Conservation (phyloP, 495 filamentous ascomycete genomes). For the Lineolata rhizophorae region DNA sequence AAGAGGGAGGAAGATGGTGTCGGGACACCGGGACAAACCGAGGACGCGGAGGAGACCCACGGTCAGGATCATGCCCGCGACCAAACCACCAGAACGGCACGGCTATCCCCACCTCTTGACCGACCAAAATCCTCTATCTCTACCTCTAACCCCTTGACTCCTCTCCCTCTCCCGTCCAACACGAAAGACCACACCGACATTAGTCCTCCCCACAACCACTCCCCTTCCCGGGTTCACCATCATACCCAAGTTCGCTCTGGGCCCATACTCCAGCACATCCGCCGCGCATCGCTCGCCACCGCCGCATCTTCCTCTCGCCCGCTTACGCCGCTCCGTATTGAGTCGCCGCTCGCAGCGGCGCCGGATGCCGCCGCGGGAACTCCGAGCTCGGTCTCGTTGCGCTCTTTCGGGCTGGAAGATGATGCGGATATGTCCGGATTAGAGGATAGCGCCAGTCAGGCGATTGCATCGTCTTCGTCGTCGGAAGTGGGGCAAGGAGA, state of each 20-base stretch:
- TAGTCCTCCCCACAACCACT: too few relatives aligned
- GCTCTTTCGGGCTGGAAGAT: slow-evolving; percentile 28
- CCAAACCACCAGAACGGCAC: too few relatives aligned
- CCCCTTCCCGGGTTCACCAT: too few relatives aligned
- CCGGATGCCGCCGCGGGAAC: slow-evolving; percentile 19
- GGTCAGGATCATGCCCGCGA: slow-evolving; percentile 9
- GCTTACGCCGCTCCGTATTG: slow-evolving; percentile 30
- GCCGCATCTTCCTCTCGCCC: slow-evolving; percentile 27
- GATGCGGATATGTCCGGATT: too few relatives aligned
- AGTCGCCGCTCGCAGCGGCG: slow-evolving; percentile 20
- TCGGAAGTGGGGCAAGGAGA: too few relatives aligned
- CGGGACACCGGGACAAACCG: not conserved
- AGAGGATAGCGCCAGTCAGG: slow-evolving; percentile 29
- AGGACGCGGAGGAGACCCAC: slow-evolving; percentile 9
- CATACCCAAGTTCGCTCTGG: too few relatives aligned
- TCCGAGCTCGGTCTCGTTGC: slow-evolving; percentile 22
- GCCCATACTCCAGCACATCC: too few relatives aligned
- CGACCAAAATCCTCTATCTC: too few relatives aligned
- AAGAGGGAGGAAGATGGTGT: slow-evolving; percentile 6
- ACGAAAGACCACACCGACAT: too few relatives aligned
- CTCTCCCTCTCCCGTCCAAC: slow-evolving; percentile 13
- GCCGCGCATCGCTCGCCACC: slow-evolving; percentile 10
- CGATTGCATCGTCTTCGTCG: slow-evolving; percentile 22
- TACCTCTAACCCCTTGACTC: too few relatives aligned
- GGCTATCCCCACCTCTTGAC: too few relatives aligned